phyloP scores from a whole-genome alignment of 306 rosid species.

The Cucurbita pepo region DNA sequence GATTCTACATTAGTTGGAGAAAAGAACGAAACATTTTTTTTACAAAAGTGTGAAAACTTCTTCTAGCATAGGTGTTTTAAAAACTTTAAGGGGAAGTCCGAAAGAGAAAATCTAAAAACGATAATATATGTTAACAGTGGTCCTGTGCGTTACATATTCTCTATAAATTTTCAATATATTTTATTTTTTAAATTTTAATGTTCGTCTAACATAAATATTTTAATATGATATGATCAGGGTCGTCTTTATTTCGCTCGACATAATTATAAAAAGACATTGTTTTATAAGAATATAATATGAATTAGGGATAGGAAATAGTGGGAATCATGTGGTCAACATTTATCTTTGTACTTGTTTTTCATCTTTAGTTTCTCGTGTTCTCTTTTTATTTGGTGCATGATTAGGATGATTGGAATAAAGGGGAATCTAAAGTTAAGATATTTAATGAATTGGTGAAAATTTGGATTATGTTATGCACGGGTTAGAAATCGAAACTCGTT shows the following conservation, averaged over 20 bases:
- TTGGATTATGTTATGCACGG: background rate
- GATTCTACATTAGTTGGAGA: too few relatives aligned
- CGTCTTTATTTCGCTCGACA: background rate
- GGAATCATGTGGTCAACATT: background rate
- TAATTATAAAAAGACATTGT: background rate
- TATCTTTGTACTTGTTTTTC: background rate
- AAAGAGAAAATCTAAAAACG: too few relatives aligned
- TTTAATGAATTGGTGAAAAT: background rate
- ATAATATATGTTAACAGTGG: too few relatives aligned
- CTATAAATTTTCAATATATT: too few relatives aligned
- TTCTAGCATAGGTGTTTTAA: too few relatives aligned
- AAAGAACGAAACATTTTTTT: too few relatives aligned
- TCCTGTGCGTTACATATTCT: too few relatives aligned
- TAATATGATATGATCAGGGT: background rate
- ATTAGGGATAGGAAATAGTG: background rate
- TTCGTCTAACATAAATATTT: background rate
- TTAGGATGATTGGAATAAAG: background rate
- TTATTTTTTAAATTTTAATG: too few relatives aligned
- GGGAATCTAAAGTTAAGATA: background rate
- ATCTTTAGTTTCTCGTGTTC: background rate
- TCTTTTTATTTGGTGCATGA: background rate
- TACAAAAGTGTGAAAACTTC: too few relatives aligned
- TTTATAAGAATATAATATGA: background rate
- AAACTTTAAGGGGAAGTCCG: too few relatives aligned
- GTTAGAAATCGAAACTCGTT: too few relatives aligned